phyloP scores from a whole-genome alignment of 768 basidiomycete genomes.

The Panaeolus papilionaceus region DNA sequence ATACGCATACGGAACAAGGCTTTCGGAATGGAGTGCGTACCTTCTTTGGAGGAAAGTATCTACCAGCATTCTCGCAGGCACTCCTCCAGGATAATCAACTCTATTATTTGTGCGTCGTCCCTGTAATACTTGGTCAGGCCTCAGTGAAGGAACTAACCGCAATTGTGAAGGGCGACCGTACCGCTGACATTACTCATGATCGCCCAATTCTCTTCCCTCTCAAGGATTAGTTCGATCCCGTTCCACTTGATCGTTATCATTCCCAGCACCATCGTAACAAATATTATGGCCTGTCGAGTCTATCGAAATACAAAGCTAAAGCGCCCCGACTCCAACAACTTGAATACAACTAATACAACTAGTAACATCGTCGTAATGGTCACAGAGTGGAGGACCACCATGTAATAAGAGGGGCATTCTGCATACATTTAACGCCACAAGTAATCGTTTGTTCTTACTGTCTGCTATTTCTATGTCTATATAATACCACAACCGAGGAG shows the following conservation, averaged over 20 bases:
- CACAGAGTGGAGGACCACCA: background rate
- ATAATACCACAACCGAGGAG: too few relatives aligned
- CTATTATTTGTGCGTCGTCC: constrained; percentile 38
- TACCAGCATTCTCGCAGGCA: constrained; percentile 34
- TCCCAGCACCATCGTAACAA: constrained; percentile 24
- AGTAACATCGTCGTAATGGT: background rate
- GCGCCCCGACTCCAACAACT: background rate
- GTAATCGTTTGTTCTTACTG: too few relatives aligned
- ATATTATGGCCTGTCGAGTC: constrained; percentile 22
- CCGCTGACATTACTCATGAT: constrained; percentile 18
- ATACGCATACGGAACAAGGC: constrained; percentile 16
- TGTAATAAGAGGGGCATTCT: background rate
- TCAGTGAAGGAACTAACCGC: background rate
- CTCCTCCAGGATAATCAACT: constrained; percentile 37
- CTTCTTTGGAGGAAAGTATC: constrained; percentile 28
- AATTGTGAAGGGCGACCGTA: constrained; percentile 21
- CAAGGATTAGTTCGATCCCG: background rate
- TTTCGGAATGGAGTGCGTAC: constrained; percentile 21
- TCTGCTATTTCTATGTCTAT: too few relatives aligned
- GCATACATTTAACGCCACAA: too few relatives aligned
- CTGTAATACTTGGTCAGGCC: background rate
- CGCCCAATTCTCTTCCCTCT: constrained; percentile 13
- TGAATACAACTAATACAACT: background rate
- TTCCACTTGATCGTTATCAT: constrained; percentile 16
- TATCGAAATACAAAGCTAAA: background rate